Evolutionary conservation across 495 filamentous ascomycete species (phyloP).

Genomic region (Penicillium macrosclerotiorum): DNA sequence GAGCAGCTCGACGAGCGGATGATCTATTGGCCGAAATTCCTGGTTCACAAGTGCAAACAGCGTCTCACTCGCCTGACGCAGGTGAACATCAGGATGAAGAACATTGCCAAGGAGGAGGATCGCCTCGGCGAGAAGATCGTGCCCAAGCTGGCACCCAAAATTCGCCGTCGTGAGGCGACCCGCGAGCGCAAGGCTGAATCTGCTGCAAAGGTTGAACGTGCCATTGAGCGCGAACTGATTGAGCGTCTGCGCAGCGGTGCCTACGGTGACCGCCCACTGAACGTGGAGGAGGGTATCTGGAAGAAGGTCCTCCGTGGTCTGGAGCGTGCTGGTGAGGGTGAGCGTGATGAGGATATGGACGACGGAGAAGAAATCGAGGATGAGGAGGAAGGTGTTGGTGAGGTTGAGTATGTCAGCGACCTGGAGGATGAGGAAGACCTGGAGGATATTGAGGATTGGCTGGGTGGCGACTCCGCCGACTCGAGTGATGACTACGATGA

Average conservation of each 20-base stretch:
- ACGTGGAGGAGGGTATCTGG: slow-evolving; percentile 92
- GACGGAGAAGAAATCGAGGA: slow-evolving; percentile 78
- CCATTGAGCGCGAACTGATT: slow-evolving; percentile 94
- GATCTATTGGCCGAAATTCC: slow-evolving; percentile 94
- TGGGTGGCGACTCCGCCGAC: slow-evolving; percentile 60
- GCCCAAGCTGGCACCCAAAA: slow-evolving; percentile 88
- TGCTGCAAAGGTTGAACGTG: slow-evolving; percentile 92
- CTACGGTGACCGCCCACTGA: slow-evolving; percentile 91
- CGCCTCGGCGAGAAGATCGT: slow-evolving; percentile 87
- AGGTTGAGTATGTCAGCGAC: slow-evolving; percentile 84
- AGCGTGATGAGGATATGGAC: slow-evolving; percentile 84
- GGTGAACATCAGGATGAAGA: slow-evolving; percentile 81
- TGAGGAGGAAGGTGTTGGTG: slow-evolving; percentile 68
- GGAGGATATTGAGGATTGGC: slow-evolving; percentile 74
- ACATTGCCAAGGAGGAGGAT: slow-evolving; percentile 83
- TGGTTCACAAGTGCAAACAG: slow-evolving; percentile 97
- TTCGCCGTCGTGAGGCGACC: slow-evolving; percentile 81
- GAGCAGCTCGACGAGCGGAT: slow-evolving; percentile 84
- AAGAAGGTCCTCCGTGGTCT: slow-evolving; percentile 93
- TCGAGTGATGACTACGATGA: slow-evolving; percentile 50
- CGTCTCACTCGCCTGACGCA: slow-evolving; percentile 91
- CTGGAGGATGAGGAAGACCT: slow-evolving; percentile 64
- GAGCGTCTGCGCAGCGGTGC: slow-evolving; percentile 88
- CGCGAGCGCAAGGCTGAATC: slow-evolving; percentile 90
- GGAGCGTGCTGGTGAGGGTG: slow-evolving; percentile 80